Base-by-base conservation (phyloP, 345 rosid genomes). In the Geranium rotundifolium region DNA sequence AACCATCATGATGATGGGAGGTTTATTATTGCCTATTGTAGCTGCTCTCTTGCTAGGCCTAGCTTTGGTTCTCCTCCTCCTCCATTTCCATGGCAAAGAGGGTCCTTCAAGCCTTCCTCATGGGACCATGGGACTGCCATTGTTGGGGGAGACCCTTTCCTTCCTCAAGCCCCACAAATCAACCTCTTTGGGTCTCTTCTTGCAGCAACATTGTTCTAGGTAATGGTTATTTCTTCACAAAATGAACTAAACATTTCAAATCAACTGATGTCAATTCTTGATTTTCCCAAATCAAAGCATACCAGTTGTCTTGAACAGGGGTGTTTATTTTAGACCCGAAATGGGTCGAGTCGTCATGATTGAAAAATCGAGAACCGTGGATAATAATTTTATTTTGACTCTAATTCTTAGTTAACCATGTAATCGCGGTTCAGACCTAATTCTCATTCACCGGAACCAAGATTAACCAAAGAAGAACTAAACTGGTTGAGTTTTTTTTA, bases 51-150 rank as follows among this genome's bases (percentile, higher is more conserved):
- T 74, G 58, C 56, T 74, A 29, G 81, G 68, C 1, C 39, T 77
- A 52, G 61, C 23, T n/a, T 46, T 71, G 50, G 55, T 65, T 58
- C 61, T 66, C 17, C 60, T 64, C 19, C 52, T 72, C 49, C 55
- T 58, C 12, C 17, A 16, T 37, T 41, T 37, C 59, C 19, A 56
- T 17, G n/a, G 19, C 13, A 54, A 54, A 55, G 13, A 65, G 14
- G 63, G 46, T 12, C 67, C 63, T 8, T 23, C 37, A 58, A 73
- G 76, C 59, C 60, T 80, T 37, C 86, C 89, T 9, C 57, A 61
- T 58, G 97, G 97, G 7, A 71, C 64, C 70, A 85, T 77, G 87
- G 97, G 97, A 31, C 86, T 82, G 96, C 96, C 97, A 23, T 63
- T 91, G 13, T 46, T 72, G 19, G 97, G 97, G 2, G 88, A 91